Percentiles rank a stretch among this genome's conserved stretches.
phyloP scores from a whole-genome alignment of 2,329 filamentous ascomycete species.

The Ceratocystis ficicola region DNA sequence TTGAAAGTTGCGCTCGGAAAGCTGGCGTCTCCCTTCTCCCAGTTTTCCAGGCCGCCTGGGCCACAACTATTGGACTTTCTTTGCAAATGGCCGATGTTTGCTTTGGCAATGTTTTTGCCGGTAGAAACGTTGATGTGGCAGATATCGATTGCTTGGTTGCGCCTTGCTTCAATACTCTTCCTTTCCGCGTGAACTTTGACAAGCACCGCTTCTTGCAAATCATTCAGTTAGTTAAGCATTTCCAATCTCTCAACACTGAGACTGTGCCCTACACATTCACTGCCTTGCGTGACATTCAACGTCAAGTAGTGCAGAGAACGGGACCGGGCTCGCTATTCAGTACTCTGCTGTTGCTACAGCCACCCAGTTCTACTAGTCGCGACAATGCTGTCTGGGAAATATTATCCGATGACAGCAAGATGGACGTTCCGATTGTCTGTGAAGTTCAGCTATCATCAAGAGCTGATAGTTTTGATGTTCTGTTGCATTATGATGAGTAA shows the following conservation, averaged over 20 bases:
- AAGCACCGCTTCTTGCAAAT: constrained; percentile 34
- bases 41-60: constrained; percentile 62
- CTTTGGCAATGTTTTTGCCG: constrained; percentile 78
- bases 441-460: constrained; percentile 50
- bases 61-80: constrained; percentile 46
- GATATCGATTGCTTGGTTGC: constrained; percentile 63
- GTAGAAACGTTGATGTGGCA: constrained; percentile 54
- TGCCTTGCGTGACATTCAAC: constrained; percentile 59
- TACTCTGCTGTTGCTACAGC: constrained; percentile 67
- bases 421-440: constrained; percentile 67
- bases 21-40: constrained; percentile 50
- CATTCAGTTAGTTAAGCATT: constrained; percentile 43
- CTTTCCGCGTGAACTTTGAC: constrained; percentile 48
- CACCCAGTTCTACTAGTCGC: constrained; percentile 40
- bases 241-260: constrained; percentile 51
- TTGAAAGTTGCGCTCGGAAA: not conserved
- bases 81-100: constrained; percentile 54
- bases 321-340: constrained; percentile 54
- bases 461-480: constrained; percentile 43
- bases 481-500: constrained; percentile 49
- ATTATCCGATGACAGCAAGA: constrained; percentile 45
- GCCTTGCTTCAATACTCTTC: constrained; percentile 85
- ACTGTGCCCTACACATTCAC: constrained; percentile 60
- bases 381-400: constrained; percentile 45
- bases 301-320: constrained; percentile 30